phyloP scores from a whole-genome alignment of 148 eudicot species.

The Heliosperma pusillum region DNA sequence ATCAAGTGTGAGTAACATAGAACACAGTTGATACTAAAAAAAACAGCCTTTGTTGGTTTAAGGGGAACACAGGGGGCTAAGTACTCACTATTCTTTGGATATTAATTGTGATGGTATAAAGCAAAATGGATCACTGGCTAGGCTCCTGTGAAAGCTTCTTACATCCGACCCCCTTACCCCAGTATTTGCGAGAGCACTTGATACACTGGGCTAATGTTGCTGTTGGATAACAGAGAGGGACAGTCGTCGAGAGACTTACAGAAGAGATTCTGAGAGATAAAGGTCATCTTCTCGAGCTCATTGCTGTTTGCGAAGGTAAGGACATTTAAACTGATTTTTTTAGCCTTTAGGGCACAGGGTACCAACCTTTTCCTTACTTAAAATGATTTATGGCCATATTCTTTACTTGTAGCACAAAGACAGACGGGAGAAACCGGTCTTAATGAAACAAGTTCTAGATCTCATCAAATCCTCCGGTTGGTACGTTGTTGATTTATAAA shows the following conservation, averaged over 20 bases:
- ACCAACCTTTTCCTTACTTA: background rate
- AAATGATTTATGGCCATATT: background rate
- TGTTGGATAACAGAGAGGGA: constrained; percentile 65
- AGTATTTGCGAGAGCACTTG: background rate
- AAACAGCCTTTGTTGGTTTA: too few relatives aligned
- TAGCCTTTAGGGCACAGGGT: background rate
- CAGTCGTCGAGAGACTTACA: constrained; percentile 75
- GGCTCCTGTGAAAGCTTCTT: too few relatives aligned
- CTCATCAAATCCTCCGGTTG: constrained; percentile 92
- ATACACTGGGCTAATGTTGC: background rate
- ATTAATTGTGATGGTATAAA: too few relatives aligned
- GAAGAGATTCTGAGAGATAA: constrained; percentile 62
- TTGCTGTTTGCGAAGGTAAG: constrained; percentile 75
- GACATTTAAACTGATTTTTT: background rate
- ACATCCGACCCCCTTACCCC: background rate
- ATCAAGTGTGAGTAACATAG: too few relatives aligned
- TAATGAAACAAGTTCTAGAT: constrained; percentile 84
- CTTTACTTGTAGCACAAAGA: constrained; percentile 71
- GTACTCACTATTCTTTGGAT: too few relatives aligned
- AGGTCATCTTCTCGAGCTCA: constrained; percentile 77
- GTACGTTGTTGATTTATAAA: constrained; percentile 31
- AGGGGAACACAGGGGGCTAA: too few relatives aligned
- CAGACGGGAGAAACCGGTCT: constrained; percentile 87
- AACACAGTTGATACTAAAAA: too few relatives aligned
- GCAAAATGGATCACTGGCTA: too few relatives aligned